Base-by-base conservation (phyloP, 2,329 filamentous ascomycete species). In the Microthyrium microscopicum region DNA sequence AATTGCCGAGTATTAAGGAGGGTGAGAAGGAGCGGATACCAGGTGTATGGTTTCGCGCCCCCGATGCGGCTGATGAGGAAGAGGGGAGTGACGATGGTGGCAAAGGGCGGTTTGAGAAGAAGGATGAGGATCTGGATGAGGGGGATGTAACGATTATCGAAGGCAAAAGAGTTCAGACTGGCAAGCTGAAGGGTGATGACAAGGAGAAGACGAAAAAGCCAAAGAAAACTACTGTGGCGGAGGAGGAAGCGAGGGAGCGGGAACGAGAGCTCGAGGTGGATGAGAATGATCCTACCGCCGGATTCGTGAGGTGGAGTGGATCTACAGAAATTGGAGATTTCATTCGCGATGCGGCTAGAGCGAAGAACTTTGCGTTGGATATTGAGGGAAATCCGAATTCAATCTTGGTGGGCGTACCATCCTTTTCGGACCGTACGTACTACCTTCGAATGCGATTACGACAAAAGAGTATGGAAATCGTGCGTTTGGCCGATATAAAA, bases 301-400 rank as follows among this genome's bases (percentile, higher is more conserved):
- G 71, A 34, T 89, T 87, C 60, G 81, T 93, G 3, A 74, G 83
- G 20, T 94, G 85, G 85, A 84, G 77, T 28, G 73, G 74, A 26
- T 81, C 76, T 20, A 93, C 85, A 1, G 85, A 94, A 51, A 78
- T 94, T 20, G 85, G 85, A 7, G 85, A 93, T 56, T 94, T 94
- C 48, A 89, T 94, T 42, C 73, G 83, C 6, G 85, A 94, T 49
- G 84, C 85, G 0, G 81, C 84, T 1, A 66, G 81, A 3, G 81
- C 80, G 0, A 73, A 80, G 35, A 82, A 92, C 48, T 93, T 94
- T 48, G 73, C 77, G 3, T 73, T 94, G 27, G 71, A 77, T 34
- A 81, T 94, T 36, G 78, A 91, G 49, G 81, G 81, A 0, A 62
- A 64, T 0, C 58, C 64, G 1, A 52, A 64, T 1, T 72, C 83